Conservation (phyloP, 352 stramenopile genomes). For the Globisporangium lucens region DNA sequence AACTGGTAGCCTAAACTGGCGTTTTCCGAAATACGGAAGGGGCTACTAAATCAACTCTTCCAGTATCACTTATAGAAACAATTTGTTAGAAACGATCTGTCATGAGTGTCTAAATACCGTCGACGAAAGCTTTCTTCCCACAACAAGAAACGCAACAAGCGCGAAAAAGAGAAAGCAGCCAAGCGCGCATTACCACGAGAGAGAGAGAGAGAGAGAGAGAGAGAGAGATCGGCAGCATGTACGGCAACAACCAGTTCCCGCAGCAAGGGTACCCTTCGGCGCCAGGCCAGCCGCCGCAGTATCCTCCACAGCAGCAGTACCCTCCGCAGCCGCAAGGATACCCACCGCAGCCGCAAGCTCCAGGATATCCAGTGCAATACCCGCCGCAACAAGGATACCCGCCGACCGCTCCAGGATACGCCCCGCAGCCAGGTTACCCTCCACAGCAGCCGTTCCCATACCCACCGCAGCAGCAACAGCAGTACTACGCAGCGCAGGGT, state of each 20-base stretch:
- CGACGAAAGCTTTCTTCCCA: not conserved
- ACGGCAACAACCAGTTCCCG: slow-evolving; percentile 27
- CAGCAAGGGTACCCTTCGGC: slow-evolving; percentile 19
- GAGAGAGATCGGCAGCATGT: slow-evolving; percentile 12
- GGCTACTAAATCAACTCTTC: not conserved
- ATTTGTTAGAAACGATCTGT: not conserved
- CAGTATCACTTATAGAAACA: not conserved
- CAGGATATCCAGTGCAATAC: slow-evolving; percentile 23
- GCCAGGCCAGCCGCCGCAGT: slow-evolving; percentile 17
- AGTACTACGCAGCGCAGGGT: slow-evolving; percentile 65
- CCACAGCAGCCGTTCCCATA: slow-evolving; percentile 33
- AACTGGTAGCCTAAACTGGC: not conserved
- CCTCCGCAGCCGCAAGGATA: slow-evolving; percentile 23
- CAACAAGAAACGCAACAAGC: not conserved
- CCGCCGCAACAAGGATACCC: slow-evolving; percentile 25
- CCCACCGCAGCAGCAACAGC: slow-evolving; percentile 35
- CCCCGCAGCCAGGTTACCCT: slow-evolving; percentile 33
- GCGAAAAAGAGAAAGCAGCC: not conserved
- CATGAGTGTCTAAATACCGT: not conserved
- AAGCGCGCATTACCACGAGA: not conserved
- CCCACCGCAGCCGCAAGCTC: slow-evolving; percentile 20
- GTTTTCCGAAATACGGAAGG: not conserved
- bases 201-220: too few relatives aligned
- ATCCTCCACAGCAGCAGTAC: slow-evolving; percentile 11
- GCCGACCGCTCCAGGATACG: slow-evolving; percentile 6